A percentile compares a stretch with the other conserved stretches of the same genome.
Evolutionary conservation across 306 rosid genomes (phyloP).

Genomic region (Ochetophila trinervis): DNA sequence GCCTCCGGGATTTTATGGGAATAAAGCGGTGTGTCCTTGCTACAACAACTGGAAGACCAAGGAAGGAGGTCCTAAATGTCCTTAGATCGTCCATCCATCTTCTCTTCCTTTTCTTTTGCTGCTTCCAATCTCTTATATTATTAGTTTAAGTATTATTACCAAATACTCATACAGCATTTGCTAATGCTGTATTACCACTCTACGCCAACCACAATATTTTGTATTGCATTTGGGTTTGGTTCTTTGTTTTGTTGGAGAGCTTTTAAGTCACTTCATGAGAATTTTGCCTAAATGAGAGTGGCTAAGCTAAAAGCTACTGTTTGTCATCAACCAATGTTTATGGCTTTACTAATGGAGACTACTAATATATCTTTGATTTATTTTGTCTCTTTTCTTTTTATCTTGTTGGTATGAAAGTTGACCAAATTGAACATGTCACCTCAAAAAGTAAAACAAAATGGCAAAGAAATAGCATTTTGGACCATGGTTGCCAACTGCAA

Average conservation of each 20-base stretch:
- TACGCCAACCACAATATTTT: background rate
- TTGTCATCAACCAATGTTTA: too few species aligned
- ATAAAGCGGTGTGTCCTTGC: conserved; percentile 85
- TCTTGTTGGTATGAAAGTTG: too few species aligned
- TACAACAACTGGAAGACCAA: conserved; percentile 97
- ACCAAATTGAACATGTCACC: too few species aligned
- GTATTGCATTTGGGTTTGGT: conserved; percentile 4
- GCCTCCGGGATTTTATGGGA: conserved; percentile 90
- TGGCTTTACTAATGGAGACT: too few species aligned
- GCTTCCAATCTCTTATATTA: background rate
- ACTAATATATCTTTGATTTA: too few species aligned
- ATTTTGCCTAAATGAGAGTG: conserved; percentile 24
- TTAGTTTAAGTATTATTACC: too few species aligned
- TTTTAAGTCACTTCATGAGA: conserved; percentile 21
- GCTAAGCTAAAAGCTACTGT: background rate
- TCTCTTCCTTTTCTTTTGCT: background rate
- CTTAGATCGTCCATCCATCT: conserved; percentile 27
- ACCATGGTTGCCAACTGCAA: too few species aligned
- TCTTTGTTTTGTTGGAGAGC: conserved; percentile 2
- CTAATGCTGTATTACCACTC: background rate
- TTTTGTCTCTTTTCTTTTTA: too few species aligned
- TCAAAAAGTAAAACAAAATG: too few species aligned
- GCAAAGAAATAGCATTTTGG: too few species aligned
- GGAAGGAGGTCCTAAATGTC: conserved; percentile 90
- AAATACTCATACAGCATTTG: too few species aligned